Percentiles rank a stretch among this genome's conserved stretches.
phyloP scores from a whole-genome alignment of 78 protist genomes.

The Tieghemostelium lacteum region DNA sequence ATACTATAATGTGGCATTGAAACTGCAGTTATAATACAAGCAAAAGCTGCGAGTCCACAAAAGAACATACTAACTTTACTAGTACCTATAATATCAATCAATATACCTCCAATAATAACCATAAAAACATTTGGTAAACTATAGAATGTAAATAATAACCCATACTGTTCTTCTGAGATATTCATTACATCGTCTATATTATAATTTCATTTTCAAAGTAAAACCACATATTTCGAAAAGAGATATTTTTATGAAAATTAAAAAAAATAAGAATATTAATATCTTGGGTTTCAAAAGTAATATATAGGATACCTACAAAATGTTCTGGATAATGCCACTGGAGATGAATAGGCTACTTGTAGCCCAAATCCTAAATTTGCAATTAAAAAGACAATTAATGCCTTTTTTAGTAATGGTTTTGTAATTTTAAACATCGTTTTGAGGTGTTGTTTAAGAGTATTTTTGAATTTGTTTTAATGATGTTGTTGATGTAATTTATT shows the following conservation, averaged over 20 bases:
- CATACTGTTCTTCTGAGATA: conserved; percentile 44
- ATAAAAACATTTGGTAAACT: conserved; percentile 52
- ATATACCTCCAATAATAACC: conserved; percentile 62
- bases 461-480: too few relatives aligned
- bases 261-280: neutral
- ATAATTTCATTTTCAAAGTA: too few relatives aligned
- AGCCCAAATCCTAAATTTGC: conserved; percentile 49
- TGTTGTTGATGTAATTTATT: too few relatives aligned
- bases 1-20: conserved; percentile 6
- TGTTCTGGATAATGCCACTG: conserved; percentile 32
- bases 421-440: conserved; percentile 5
- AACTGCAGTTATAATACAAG: conserved; percentile 22
- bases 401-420: conserved; percentile 25
- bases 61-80: conserved; percentile 26
- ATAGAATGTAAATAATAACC: conserved; percentile 47
- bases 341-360: conserved; percentile 52
- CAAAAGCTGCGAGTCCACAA: conserved; percentile 34
- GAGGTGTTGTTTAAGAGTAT: too few relatives aligned
- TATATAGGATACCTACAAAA: conserved; percentile 10
- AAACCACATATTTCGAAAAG: neutral
- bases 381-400: conserved; percentile 51
- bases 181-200: neutral
- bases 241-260: neutral
- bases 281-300: neutral
- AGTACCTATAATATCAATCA: conserved; percentile 61